phyloP scores from a whole-genome alignment of 371 early-diverging fungal species.

The Mortierella sp. region DNA sequence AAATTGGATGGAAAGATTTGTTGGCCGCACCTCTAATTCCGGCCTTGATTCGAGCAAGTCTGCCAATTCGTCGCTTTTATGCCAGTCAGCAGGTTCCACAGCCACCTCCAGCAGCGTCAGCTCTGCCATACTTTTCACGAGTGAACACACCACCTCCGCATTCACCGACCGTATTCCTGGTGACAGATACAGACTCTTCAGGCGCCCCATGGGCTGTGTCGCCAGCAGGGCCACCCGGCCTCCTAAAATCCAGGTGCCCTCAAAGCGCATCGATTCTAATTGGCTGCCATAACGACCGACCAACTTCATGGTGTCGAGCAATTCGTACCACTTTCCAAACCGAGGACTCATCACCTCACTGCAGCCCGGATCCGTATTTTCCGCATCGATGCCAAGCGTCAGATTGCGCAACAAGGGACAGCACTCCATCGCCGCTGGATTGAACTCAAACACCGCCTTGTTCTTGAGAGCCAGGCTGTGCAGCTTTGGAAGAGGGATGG shows the following conservation, averaged over 20 bases:
- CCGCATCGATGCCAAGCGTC: conserved; percentile 4
- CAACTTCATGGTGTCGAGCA: background rate
- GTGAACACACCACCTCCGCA: background rate
- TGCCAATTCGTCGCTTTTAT: background rate
- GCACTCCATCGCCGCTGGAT: background rate
- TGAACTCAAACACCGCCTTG: conserved; percentile 21
- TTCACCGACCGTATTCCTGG: background rate
- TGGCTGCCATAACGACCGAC: background rate
- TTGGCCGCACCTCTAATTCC: background rate
- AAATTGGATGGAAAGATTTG: background rate
- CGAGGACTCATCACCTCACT: background rate
- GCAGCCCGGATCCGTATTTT: background rate
- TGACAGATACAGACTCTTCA: background rate
- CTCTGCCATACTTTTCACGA: background rate
- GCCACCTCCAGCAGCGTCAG: background rate
- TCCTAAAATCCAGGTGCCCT: conserved; percentile 16
- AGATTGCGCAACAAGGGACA: conserved; percentile 15
- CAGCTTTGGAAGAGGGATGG: conserved; percentile 6
- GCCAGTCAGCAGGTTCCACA: background rate
- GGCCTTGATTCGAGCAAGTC: background rate
- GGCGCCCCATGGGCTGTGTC: background rate
- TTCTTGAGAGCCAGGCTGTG: conserved; percentile 17
- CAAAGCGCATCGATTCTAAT: background rate
- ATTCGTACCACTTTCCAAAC: conserved; percentile 4
- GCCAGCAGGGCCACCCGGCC: background rate